Percentiles rank a stretch among this genome's conserved stretches.
Evolutionary conservation across 2,329 filamentous ascomycete genomes (phyloP).

Genomic region (Epichloe glyceriae): DNA sequence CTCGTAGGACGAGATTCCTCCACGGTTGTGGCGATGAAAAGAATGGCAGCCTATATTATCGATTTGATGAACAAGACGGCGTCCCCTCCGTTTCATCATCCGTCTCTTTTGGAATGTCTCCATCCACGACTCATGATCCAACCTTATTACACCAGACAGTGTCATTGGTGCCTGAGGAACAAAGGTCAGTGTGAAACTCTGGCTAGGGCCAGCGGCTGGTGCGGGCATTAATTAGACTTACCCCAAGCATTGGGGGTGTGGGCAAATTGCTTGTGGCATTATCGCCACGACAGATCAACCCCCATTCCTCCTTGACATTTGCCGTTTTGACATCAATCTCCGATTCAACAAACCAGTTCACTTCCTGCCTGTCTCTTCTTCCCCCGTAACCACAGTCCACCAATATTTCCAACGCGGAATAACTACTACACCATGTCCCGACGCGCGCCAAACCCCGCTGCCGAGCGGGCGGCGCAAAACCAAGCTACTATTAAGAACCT

Average conservation of each 20-base stretch:
- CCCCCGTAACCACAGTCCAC: conserved; percentile 7
- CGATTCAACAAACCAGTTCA: background rate
- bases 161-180: conserved; percentile 8
- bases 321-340: background rate
- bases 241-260: background rate
- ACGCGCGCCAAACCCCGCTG: conserved; percentile 61
- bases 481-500: conserved; percentile 87
- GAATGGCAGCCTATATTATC: too few relatives aligned
- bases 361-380: background rate
- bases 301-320: background rate
- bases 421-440: conserved; percentile 52
- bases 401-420: background rate
- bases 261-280: conserved; percentile 3
- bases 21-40: too few relatives aligned
- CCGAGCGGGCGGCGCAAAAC: conserved; percentile 86
- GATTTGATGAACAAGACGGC: too few relatives aligned
- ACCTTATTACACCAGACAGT: background rate
- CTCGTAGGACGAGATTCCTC: too few relatives aligned
- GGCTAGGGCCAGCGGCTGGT: background rate
- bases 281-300: background rate
- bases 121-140: background rate
- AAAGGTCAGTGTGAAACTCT: background rate
- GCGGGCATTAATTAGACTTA: background rate
- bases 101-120: too few relatives aligned
- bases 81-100: too few relatives aligned